Percentiles rank a stretch among this genome's conserved stretches.
These are phyloP conservation scores for Lomentospora prolificans DNA, from an alignment of 2,329 filamentous ascomycete species.

Conservation along the genomic window DNA sequence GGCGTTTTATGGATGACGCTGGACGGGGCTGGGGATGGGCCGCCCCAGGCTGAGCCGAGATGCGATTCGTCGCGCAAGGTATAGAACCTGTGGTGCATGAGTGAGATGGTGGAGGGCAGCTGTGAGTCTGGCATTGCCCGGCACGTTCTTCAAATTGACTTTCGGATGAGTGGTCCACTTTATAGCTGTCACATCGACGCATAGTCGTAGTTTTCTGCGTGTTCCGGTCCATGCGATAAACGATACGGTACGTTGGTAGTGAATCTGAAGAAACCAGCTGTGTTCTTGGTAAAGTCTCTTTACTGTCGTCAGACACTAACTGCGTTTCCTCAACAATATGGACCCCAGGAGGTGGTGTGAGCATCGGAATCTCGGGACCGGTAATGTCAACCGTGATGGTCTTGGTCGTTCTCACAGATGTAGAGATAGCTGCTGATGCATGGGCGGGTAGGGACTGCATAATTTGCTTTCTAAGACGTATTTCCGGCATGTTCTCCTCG, in stretches of 20 bases:
- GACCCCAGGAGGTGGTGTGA: conserved; percentile 47
- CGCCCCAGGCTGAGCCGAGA: too few relatives aligned
- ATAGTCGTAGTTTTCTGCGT: conserved; percentile 33
- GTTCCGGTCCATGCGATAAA: conserved; percentile 49
- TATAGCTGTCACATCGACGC: conserved; percentile 21
- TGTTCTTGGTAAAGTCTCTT: conserved; percentile 10
- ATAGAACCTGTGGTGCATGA: too few relatives aligned
- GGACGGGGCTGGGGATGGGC: too few relatives aligned
- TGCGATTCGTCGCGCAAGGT: too few relatives aligned
- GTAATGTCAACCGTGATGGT: conserved; percentile 56
- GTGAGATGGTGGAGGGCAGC: not conserved
- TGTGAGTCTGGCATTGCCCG: not conserved
- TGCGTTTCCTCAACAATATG: conserved; percentile 44
- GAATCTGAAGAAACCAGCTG: conserved; percentile 14
- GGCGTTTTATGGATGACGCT: too few relatives aligned
- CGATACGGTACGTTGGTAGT: conserved; percentile 39
- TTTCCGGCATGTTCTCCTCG: conserved; percentile 25
- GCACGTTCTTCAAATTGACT: conserved; percentile 20
- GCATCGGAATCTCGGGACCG: conserved; percentile 37
- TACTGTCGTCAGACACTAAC: not conserved
- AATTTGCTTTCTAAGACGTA: conserved; percentile 41
- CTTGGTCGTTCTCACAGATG: conserved; percentile 49
- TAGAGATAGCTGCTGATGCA: conserved; percentile 50
- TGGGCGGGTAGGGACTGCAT: conserved; percentile 43
- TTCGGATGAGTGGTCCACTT: conserved; percentile 16